A percentile compares a stretch with the other conserved stretches of the same genome.
Conservation (phyloP, 2,329 filamentous ascomycete genomes). For the Neonectria coccinea region DNA sequence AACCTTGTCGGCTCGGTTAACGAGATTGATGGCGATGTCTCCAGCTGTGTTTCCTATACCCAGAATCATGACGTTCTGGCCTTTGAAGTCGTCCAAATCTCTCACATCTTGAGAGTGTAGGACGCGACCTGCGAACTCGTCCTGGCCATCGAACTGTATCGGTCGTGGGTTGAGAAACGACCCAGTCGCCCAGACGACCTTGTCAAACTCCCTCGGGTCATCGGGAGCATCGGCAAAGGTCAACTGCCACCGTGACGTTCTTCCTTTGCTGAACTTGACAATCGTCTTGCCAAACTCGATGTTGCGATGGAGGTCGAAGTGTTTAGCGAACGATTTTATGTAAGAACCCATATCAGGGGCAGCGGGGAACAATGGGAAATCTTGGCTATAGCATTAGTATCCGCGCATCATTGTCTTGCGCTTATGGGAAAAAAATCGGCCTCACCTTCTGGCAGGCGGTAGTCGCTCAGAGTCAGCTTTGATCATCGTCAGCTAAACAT, state of each 20-base stretch:
- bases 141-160: conserved; percentile 5
- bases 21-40: conserved; percentile 7
- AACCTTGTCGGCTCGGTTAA: conserved; percentile 2
- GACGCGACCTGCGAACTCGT: conserved; percentile 4
- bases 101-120: conserved; percentile 4
- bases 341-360: background rate
- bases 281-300: background rate
- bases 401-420: background rate
- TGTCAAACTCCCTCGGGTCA: conserved; percentile 1
- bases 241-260: background rate
- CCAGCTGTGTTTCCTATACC: background rate
- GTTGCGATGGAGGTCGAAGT: background rate
- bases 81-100: background rate
- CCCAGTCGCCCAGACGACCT: conserved; percentile 8
- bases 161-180: conserved; percentile 3
- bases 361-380: background rate
- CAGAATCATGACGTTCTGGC: background rate
- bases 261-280: background rate
- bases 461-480: background rate
- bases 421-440: background rate
- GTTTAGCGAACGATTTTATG: background rate
- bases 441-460: background rate
- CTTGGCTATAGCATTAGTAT: background rate
- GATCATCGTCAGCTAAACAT: background rate
- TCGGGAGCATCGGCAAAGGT: background rate